These are phyloP conservation scores for Lenzites betulinus DNA, from an alignment of 768 basidiomycete species.

Conservation along the genomic window DNA sequence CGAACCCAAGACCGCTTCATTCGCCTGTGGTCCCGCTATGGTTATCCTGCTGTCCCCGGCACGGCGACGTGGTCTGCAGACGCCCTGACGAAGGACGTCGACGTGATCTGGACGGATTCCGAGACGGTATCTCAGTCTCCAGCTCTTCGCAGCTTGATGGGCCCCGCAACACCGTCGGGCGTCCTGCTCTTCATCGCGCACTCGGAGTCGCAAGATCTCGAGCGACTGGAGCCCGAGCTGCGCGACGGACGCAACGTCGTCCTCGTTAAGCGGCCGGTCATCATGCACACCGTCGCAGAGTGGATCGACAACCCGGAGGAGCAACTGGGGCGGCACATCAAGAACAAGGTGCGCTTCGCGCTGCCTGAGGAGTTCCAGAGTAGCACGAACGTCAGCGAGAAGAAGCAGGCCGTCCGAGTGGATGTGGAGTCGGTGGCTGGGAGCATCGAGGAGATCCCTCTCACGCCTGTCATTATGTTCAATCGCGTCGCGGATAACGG, in stretches of 20 bases:
- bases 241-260: conserved; percentile 24
- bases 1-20: conserved; percentile 26
- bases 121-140: conserved; percentile 22
- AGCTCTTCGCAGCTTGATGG: conserved; percentile 22
- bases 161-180: neutral
- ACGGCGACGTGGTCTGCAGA: neutral
- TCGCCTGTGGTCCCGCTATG: conserved; percentile 24
- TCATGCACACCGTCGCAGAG: conserved; percentile 26
- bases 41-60: conserved; percentile 12
- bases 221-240: conserved; percentile 24
- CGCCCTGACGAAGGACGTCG: conserved; percentile 21
- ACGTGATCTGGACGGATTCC: conserved; percentile 30
- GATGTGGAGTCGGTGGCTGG: neutral
- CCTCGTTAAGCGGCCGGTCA: conserved; percentile 32
- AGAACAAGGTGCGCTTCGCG: conserved; percentile 26
- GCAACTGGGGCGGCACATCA: conserved; percentile 22
- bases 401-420: conserved; percentile 7
- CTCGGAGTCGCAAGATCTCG: conserved; percentile 25
- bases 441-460: conserved; percentile 4
- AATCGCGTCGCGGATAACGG: neutral
- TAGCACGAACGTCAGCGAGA: neutral
- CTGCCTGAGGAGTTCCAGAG: conserved; percentile 8
- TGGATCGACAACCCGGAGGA: conserved; percentile 24
- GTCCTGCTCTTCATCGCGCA: conserved; percentile 27
- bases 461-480: neutral